Conservation (phyloP, 1,284 basidiomycete species). For the Ceratorhiza oryzae-sativae region DNA sequence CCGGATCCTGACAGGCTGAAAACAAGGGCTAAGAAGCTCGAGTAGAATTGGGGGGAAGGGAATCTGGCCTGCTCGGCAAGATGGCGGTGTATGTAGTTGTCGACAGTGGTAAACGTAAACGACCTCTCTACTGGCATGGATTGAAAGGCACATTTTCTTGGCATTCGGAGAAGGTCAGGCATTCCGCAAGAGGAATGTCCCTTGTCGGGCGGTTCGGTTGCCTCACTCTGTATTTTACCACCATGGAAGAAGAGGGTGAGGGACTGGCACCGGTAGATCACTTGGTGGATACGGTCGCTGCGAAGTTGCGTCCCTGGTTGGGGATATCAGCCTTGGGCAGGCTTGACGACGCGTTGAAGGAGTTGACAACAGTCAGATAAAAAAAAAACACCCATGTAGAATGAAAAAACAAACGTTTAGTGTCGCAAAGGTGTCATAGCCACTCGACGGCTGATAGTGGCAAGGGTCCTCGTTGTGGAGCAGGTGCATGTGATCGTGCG, state of each 20-base stretch:
- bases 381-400: background rate
- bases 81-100: too few relatives aligned
- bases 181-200: background rate
- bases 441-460: background rate
- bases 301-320: background rate
- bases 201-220: background rate
- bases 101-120: background rate
- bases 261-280: background rate
- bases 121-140: background rate
- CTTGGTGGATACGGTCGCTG: background rate
- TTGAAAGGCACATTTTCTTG: background rate
- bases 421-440: constrained; percentile 10
- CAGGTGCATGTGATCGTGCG: constrained; percentile 22
- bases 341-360: too few relatives aligned
- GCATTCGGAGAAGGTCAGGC: background rate
- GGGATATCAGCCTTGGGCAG: too few relatives aligned
- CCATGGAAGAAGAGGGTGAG: too few relatives aligned
- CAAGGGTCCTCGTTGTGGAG: constrained; percentile 19
- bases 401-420: too few relatives aligned
- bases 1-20: background rate
- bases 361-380: background rate
- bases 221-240: too few relatives aligned
- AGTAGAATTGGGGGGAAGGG: too few relatives aligned
- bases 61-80: too few relatives aligned
- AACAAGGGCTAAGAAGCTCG: too few relatives aligned